Evolutionary conservation across 768 basidiomycete genomes (phyloP).

Genomic region (Hemileccinum impolitum): DNA sequence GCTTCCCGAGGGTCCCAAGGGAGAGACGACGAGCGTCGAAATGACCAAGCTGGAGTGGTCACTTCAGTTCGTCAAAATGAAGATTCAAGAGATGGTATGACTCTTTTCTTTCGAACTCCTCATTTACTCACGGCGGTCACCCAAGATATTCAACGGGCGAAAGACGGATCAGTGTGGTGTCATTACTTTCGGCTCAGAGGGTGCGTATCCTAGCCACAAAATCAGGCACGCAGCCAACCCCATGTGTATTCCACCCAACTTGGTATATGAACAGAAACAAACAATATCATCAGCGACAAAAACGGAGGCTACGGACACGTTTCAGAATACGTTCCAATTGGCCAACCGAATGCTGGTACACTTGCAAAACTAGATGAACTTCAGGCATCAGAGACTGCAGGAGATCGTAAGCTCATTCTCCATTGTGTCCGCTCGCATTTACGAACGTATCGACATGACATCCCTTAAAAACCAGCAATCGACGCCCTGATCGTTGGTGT

Average conservation of each 20-base stretch:
- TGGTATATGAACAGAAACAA: conserved; percentile 45
- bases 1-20: conserved; percentile 49
- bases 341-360: conserved; percentile 59
- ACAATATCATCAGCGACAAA: conserved; percentile 58
- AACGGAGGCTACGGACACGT: conserved; percentile 75
- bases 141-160: conserved; percentile 82
- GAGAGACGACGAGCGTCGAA: conserved; percentile 48
- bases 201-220: conserved; percentile 31
- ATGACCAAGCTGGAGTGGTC: conserved; percentile 80
- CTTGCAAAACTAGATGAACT: conserved; percentile 64
- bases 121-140: background rate
- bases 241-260: background rate
- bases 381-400: conserved; percentile 49
- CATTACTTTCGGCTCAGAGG: conserved; percentile 80
- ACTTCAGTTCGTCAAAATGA: conserved; percentile 84
- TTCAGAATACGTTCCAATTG: conserved; percentile 65
- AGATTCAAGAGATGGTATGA: conserved; percentile 85
- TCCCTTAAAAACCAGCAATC: conserved; percentile 49
- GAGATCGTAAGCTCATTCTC: conserved; percentile 55
- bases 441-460: background rate
- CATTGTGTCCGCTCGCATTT: background rate
- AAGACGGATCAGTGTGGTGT: conserved; percentile 96
- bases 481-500: conserved; percentile 86
- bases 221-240: background rate
- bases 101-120: background rate